phyloP scores from a whole-genome alignment of 1,139 yeast species.

The Pichia sp. region DNA sequence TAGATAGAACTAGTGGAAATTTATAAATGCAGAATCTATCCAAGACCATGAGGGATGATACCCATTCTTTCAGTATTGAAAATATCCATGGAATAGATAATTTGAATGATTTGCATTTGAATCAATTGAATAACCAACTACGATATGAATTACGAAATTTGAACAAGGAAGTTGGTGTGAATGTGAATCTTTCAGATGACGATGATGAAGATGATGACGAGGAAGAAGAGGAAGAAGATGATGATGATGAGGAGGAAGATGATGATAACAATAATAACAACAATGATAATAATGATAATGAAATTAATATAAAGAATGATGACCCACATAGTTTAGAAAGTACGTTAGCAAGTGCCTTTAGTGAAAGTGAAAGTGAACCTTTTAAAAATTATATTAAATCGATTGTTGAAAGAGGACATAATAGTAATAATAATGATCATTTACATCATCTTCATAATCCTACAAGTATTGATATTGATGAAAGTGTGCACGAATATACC shows the following conservation, averaged over 20 bases:
- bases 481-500: background rate
- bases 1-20: too few relatives aligned
- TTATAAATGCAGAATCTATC: too few relatives aligned
- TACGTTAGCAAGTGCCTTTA: conserved; percentile 6
- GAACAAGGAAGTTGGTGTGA: conserved; percentile 11
- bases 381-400: conserved; percentile 18
- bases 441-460: background rate
- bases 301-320: background rate
- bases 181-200: conserved; percentile 6
- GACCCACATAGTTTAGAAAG: too few relatives aligned
- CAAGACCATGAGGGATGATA: conserved; percentile 45
- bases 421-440: background rate
- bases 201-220: conserved; percentile 7
- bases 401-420: conserved; percentile 14
- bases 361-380: conserved; percentile 16
- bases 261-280: background rate
- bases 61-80: conserved; percentile 45
- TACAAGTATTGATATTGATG: background rate
- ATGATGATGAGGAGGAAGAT: background rate
- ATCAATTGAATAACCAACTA: conserved; percentile 15
- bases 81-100: conserved; percentile 10
- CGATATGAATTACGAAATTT: conserved; percentile 14
- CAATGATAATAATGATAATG: conserved; percentile 1
- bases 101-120: conserved; percentile 13
- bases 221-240: conserved; percentile 2